phyloP scores from a whole-genome alignment of 345 rosid species.

The Durio zibethinus region DNA sequence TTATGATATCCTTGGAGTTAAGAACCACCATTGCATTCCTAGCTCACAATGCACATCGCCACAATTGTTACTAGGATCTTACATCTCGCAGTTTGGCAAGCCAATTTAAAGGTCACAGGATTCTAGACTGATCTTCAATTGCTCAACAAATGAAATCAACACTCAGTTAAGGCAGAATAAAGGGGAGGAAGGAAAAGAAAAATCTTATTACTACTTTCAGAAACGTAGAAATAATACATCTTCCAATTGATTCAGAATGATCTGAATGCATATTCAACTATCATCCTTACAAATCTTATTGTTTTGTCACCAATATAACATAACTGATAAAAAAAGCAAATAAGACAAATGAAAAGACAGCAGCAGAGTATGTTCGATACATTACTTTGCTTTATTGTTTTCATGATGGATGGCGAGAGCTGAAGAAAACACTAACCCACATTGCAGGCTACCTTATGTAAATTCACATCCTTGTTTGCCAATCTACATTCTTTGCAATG shows the following conservation, averaged over 20 bases:
- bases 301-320: background rate
- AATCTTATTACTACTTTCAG: background rate
- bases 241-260: background rate
- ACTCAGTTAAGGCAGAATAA: background rate
- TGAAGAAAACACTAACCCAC: background rate
- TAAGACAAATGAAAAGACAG: background rate
- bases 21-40: background rate
- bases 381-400: background rate
- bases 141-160: background rate
- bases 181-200: background rate
- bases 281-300: background rate
- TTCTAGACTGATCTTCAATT: background rate
- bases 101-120: background rate
- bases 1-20: background rate
- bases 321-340: background rate
- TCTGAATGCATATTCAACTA: background rate
- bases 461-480: background rate
- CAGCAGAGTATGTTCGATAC: background rate
- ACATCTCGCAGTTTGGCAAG: background rate
- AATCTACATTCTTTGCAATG: conserved; percentile 7
- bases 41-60: background rate
- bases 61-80: background rate
- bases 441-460: conserved; percentile 2
- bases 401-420: background rate
- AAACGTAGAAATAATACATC: background rate